Base-by-base conservation (phyloP, 495 filamentous ascomycete genomes). In the Aspergillus cristatus region DNA sequence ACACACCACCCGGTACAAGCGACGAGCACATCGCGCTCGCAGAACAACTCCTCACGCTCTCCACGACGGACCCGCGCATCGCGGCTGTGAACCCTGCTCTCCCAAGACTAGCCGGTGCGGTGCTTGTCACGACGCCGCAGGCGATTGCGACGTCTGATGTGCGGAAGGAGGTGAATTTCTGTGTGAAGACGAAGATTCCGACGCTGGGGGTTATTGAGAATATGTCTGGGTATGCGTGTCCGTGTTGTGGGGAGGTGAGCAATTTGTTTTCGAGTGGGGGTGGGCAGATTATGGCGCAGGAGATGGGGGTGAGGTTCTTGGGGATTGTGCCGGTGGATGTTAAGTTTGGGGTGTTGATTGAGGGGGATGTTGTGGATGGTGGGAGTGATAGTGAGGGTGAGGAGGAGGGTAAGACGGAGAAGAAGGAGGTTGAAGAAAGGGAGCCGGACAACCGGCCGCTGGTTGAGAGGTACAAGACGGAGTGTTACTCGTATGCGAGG, bases 11-110 rank as follows among this genome's bases (percentile, higher is more conserved):
- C 0, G 91, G 91, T 12, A 98, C 91, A 7, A 91, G 84, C 35
- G 91, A 98, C 58, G 91, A 98, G 58, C 91, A 98, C 58, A 98
- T 98, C 40, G 86, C 86, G 6, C 75, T 98, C 10, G 85, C 85
- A 8, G 90, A 96, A 51, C 87, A 82, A 11, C 67, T 96, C 4
- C 65, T 93, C 29, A 72, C 69, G 12, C 57, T 72, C 14, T 61
- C 65, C 2, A 63, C 62, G 2, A 44, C 60, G 15, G 51, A 60
- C 14, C 57, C 5, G 46, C 48, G 6, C 6, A 49, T 55, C 3
- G 32, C 42, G 2, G 43, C 45, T 34, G 32, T 8, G 4, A 24
- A 24, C 8, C 8, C 34, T 14, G 40, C 32, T 6, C 2, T 57
- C 24, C 75, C 79, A n/a, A 57, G 65, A 1, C 65, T 82, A 0